Percentiles rank a stretch among this genome's conserved stretches.
Evolutionary conservation across 1,284 basidiomycete genomes (phyloP).

Genomic region (Puccinia horiana): DNA sequence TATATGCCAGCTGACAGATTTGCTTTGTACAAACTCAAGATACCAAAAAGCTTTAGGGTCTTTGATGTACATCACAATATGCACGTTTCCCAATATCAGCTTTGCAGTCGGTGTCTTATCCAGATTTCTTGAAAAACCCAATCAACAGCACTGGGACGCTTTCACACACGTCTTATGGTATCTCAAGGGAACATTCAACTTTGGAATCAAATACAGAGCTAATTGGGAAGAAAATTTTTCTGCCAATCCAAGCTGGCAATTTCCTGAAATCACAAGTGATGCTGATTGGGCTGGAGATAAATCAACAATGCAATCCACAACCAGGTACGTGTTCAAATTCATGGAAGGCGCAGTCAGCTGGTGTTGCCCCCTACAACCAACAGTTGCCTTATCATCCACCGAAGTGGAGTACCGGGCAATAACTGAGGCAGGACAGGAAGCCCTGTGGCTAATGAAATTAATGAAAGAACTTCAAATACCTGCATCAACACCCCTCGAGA

Average conservation of each 20-base stretch:
- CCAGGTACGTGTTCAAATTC: conserved; percentile 8
- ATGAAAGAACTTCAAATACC: conserved; percentile 1
- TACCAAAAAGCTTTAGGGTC: background rate
- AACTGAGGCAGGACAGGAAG: conserved; percentile 13
- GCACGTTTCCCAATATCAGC: conserved; percentile 2
- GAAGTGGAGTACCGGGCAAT: conserved; percentile 16
- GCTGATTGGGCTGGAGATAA: conserved; percentile 19
- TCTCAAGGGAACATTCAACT: background rate
- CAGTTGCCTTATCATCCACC: background rate
- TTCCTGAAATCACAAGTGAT: background rate
- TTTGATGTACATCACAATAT: background rate
- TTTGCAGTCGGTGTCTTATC: conserved; percentile 19
- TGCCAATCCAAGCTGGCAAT: background rate
- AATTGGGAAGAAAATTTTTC: background rate
- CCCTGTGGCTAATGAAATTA: conserved; percentile 14
- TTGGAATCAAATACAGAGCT: background rate
- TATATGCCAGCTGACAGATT: too few relatives aligned
- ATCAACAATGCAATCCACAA: background rate
- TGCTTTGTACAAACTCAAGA: too few relatives aligned
- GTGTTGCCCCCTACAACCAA: background rate
- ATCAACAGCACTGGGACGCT: conserved; percentile 1
- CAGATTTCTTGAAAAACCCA: conserved; percentile 9
- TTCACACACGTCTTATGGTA: background rate
- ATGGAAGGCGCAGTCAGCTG: conserved; percentile 5
- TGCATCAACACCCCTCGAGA: background rate